phyloP scores from a whole-genome alignment of 192 early-diverging fungal species.

The Coemansia sp. region DNA sequence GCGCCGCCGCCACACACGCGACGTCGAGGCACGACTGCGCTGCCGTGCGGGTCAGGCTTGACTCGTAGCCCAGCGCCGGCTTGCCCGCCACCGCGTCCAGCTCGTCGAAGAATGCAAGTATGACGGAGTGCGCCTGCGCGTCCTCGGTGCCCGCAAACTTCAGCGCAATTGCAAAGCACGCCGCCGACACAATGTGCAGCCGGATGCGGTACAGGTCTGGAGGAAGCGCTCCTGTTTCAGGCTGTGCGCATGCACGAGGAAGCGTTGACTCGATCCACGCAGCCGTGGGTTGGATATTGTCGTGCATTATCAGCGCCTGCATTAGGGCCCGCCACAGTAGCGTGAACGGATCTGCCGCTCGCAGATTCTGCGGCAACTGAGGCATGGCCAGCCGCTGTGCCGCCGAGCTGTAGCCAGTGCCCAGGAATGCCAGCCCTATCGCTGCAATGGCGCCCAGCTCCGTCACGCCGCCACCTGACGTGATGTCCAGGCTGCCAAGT shows the following conservation, averaged over 20 bases:
- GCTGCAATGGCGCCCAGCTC: constrained; percentile 68
- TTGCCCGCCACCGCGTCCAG: constrained; percentile 10
- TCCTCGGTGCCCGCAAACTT: constrained; percentile 44
- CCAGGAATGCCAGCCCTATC: constrained; percentile 79
- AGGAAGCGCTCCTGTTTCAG: not conserved
- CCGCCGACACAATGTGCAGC: constrained; percentile 22
- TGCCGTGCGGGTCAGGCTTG: constrained; percentile 57
- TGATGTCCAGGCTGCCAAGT: constrained; percentile 11
- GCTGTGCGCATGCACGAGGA: not conserved
- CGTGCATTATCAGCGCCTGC: constrained; percentile 75
- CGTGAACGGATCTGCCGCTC: constrained; percentile 70
- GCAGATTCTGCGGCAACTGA: constrained; percentile 55
- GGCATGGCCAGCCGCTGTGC: constrained; percentile 69
- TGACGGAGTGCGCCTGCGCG: constrained; percentile 10
- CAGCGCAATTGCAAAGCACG: constrained; percentile 41
- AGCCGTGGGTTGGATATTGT: constrained; percentile 58
- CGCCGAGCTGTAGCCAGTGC: constrained; percentile 65
- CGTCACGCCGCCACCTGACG: constrained; percentile 12
- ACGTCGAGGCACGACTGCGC: constrained; percentile 71
- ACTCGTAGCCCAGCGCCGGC: constrained; percentile 33
- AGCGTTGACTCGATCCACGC: constrained; percentile 61
- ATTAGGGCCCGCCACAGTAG: constrained; percentile 68
- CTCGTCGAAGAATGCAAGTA: constrained; percentile 34
- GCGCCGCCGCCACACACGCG: constrained; percentile 56
- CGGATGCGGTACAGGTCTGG: constrained; percentile 32